phyloP scores from a whole-genome alignment of 139 green algal genomes.

The Micractinium sp. region DNA sequence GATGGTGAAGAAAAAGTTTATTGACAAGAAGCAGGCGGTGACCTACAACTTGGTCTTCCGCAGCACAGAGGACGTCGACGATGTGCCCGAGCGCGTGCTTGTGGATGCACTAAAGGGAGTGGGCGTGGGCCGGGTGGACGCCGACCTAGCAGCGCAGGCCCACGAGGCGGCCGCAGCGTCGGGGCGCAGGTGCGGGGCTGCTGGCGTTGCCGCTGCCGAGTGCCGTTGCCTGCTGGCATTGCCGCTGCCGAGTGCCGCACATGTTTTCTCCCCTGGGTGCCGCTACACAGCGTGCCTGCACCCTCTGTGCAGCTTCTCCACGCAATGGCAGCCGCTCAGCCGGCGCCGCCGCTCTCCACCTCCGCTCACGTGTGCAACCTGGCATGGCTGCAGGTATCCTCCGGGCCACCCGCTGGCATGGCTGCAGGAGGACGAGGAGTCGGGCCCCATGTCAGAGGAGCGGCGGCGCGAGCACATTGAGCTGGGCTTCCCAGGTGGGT shows the following conservation, averaged over 20 bases:
- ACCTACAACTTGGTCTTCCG: conserved; percentile 82
- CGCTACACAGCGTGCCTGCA: neutral
- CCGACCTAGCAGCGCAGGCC: conserved; percentile 18
- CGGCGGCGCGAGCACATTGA: conserved; percentile 75
- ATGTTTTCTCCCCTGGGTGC: neutral
- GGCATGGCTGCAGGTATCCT: neutral
- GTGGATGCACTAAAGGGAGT: conserved; percentile 44
- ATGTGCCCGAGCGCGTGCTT: conserved; percentile 43
- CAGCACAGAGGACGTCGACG: conserved; percentile 48
- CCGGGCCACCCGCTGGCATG: conserved; percentile 57
- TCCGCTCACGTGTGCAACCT: neutral
- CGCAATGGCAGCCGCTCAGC: neutral
- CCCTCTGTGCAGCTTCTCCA: neutral
- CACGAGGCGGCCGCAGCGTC: conserved; percentile 6
- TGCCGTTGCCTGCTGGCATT: neutral
- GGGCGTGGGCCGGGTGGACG: conserved; percentile 45
- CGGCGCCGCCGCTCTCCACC: neutral
- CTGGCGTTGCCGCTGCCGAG: neutral
- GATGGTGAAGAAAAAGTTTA: conserved; percentile 65
- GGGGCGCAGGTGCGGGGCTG: neutral
- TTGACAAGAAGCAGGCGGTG: conserved; percentile 82
- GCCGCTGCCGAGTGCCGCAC: neutral
- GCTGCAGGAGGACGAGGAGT: conserved; percentile 48
- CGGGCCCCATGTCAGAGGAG: conserved; percentile 47
- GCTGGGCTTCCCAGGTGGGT: conserved; percentile 78